Conservation (phyloP, 805 yeast genomes). For the Barnettozyma populi region DNA sequence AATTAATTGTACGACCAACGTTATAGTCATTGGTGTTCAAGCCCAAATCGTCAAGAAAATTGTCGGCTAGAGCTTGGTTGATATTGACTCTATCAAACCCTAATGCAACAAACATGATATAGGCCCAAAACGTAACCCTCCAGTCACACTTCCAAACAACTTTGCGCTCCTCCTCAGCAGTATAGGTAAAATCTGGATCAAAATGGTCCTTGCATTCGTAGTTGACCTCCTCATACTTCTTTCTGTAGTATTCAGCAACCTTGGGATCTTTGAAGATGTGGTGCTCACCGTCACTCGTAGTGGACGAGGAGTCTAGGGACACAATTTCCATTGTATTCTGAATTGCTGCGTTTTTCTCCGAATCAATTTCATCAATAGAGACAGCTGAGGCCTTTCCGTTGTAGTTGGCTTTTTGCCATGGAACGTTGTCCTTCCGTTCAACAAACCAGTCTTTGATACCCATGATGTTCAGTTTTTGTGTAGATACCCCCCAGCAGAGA, state of each 20-base stretch:
- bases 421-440: not conserved
- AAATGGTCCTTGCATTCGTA: slow-evolving; percentile 51
- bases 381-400: not conserved
- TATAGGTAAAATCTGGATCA: slow-evolving; percentile 55
- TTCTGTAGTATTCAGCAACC: slow-evolving; percentile 38
- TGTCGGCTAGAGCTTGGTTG: slow-evolving; percentile 53
- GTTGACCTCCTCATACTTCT: slow-evolving; percentile 38
- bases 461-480: not conserved
- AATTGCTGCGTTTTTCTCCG: not conserved
- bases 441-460: not conserved
- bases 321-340: not conserved
- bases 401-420: not conserved
- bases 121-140: slow-evolving; percentile 50
- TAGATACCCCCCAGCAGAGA: not conserved
- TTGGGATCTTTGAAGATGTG: slow-evolving; percentile 31
- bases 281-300: not conserved
- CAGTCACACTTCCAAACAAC: slow-evolving; percentile 46
- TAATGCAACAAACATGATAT: slow-evolving; percentile 50
- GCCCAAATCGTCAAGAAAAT: slow-evolving; percentile 44
- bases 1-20: slow-evolving; percentile 46
- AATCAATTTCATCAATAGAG: not conserved
- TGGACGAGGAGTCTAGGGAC: not conserved
- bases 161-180: slow-evolving; percentile 42
- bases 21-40: slow-evolving; percentile 54
- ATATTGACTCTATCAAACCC: slow-evolving; percentile 55